These are phyloP conservation scores for Cyberlindnera misumaiensis DNA, from an alignment of 805 yeast species.

Conservation along the genomic window DNA sequence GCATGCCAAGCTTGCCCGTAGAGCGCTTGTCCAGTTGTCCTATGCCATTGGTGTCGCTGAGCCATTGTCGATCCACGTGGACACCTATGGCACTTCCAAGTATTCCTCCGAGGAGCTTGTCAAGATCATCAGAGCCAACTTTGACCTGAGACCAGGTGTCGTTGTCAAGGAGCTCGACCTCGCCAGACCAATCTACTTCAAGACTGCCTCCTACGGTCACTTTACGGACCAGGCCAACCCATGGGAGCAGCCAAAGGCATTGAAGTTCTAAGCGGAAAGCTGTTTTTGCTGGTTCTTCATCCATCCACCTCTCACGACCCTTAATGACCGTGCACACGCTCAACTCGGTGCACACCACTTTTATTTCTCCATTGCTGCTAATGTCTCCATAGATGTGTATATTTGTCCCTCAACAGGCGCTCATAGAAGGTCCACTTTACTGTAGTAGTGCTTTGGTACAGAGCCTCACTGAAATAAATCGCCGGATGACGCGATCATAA, in stretches of 20 bases:
- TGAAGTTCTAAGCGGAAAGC: conserved; percentile 39
- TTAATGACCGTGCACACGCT: conserved; percentile 14
- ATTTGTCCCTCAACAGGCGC: conserved; percentile 18
- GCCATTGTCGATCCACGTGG: conserved; percentile 96
- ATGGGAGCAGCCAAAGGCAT: conserved; percentile 95
- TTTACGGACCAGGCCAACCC: conserved; percentile 98
- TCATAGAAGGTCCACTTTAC: conserved; percentile 13
- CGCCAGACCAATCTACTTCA: conserved; percentile 98
- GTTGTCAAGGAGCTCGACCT: conserved; percentile 93
- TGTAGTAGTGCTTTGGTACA: background rate
- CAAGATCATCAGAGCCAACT: conserved; percentile 85
- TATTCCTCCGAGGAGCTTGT: conserved; percentile 86
- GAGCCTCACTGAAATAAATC: too few relatives aligned
- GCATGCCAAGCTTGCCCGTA: conserved; percentile 88
- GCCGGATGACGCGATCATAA: too few relatives aligned
- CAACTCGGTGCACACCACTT: conserved; percentile 14
- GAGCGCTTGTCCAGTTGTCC: conserved; percentile 97
- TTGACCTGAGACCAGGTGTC: conserved; percentile 99
- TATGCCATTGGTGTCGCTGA: conserved; percentile 99
- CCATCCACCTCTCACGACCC: conserved; percentile 1
- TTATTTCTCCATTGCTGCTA: conserved; percentile 1
- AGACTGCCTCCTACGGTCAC: conserved; percentile 99
- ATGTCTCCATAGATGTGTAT: conserved; percentile 3
- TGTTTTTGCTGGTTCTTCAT: background rate
- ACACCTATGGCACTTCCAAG: conserved; percentile 96